A percentile compares a stretch with the other conserved stretches of the same genome.
These are phyloP conservation scores for Paraphaeosphaeria minitans DNA, from an alignment of 2,329 filamentous ascomycete genomes.

Conservation along the genomic window DNA sequence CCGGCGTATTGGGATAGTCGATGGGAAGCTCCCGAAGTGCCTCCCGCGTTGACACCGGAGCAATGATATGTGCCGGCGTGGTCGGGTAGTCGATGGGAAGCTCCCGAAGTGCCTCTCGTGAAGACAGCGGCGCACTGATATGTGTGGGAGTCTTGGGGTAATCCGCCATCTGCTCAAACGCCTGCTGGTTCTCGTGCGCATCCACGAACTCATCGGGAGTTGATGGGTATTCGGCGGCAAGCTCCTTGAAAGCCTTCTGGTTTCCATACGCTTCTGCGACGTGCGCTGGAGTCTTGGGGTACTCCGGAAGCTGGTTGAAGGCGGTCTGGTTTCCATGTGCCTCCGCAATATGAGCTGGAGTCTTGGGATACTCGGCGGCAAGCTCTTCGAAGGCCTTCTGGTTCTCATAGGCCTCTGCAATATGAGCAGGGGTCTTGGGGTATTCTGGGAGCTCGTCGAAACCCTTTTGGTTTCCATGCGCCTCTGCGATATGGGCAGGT, in stretches of 20 bases:
- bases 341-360: conserved; percentile 22
- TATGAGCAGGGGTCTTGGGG: background rate
- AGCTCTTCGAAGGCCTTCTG: conserved; percentile 9
- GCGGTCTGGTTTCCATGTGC: conserved; percentile 19
- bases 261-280: background rate
- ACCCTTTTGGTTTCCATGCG: conserved; percentile 18
- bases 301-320: background rate
- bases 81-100: conserved; percentile 21
- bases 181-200: conserved; percentile 22
- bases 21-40: conserved; percentile 24
- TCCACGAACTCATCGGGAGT: conserved; percentile 24
- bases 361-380: conserved; percentile 23
- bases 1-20: conserved; percentile 26
- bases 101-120: conserved; percentile 15
- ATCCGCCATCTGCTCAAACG: conserved; percentile 21
- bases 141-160: conserved; percentile 36
- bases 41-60: conserved; percentile 21
- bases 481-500: conserved; percentile 21
- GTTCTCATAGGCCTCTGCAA: background rate
- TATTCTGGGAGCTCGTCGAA: background rate
- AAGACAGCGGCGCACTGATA: conserved; percentile 24
- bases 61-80: conserved; percentile 32
- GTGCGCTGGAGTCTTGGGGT: background rate
- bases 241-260: conserved; percentile 7
- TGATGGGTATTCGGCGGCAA: conserved; percentile 22